Conservation (phyloP, 129 eudicot genomes). For the Daucus carota region DH1_v3.0 NC_030386.2:33972001-33972500, state of each 20-base stretch:
- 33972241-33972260: constrained; percentile 84
- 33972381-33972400: constrained; percentile 73
- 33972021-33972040: neutral
- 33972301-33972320: constrained; percentile 85
- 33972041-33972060: neutral
- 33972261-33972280: constrained; percentile 72
- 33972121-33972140: neutral
- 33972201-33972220: neutral
- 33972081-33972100: neutral
- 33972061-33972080: neutral
- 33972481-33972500: neutral
- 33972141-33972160: constrained; percentile 1
- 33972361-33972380: constrained; percentile 62
- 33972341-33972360: constrained; percentile 76
- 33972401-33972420: constrained; percentile 95
- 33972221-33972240: constrained; percentile 24
- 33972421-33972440: constrained; percentile 71
- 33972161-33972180: neutral
- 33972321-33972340: constrained; percentile 82
- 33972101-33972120: neutral
- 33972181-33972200: neutral
- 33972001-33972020: neutral
- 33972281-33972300: constrained; percentile 67
- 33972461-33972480: constrained; percentile 34
- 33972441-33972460: constrained; percentile 46